These are phyloP conservation scores for Lachnellula suecica DNA, from an alignment of 2,329 filamentous ascomycete species.

Conservation along the genomic window DNA sequence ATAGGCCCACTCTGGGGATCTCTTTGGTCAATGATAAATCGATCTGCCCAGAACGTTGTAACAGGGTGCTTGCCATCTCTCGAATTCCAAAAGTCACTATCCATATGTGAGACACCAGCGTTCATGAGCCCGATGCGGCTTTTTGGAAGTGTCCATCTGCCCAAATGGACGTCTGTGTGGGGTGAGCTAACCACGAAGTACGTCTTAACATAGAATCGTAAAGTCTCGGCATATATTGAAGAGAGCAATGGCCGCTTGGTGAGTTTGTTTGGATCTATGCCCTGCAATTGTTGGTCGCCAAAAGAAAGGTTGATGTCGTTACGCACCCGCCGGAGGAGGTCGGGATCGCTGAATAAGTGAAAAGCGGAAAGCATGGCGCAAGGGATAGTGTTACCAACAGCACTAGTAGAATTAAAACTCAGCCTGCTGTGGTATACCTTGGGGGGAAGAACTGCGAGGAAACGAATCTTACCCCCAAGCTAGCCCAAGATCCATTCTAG, in stretches of 20 bases:
- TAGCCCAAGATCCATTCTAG: background rate
- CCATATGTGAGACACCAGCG: conserved; percentile 24
- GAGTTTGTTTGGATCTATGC: conserved; percentile 12
- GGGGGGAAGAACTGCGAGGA: background rate
- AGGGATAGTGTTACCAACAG: background rate
- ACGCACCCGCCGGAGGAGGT: background rate
- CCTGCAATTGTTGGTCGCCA: background rate
- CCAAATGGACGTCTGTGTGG: conserved; percentile 23
- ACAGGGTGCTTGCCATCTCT: conserved; percentile 28
- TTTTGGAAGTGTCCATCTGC: conserved; percentile 26
- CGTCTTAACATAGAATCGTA: conserved; percentile 26
- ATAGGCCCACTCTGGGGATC: conserved; percentile 30
- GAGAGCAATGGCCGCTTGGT: conserved; percentile 26
- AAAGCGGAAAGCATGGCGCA: background rate
- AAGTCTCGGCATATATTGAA: conserved; percentile 34
- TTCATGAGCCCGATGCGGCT: conserved; percentile 21
- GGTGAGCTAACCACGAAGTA: conserved; percentile 12
- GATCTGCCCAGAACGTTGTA: conserved; percentile 35
- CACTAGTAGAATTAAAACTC: background rate
- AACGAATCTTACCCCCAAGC: conserved; percentile 1
- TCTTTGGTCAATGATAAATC: conserved; percentile 35
- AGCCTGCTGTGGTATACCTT: background rate
- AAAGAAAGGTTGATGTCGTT: background rate
- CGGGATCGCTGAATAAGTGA: background rate
- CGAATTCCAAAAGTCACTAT: conserved; percentile 33